Percentiles rank a stretch among this genome's conserved stretches.
These are phyloP conservation scores for Ottelia alismoides DNA, from an alignment of 106 monocot species.

Conservation along the genomic window DNA sequence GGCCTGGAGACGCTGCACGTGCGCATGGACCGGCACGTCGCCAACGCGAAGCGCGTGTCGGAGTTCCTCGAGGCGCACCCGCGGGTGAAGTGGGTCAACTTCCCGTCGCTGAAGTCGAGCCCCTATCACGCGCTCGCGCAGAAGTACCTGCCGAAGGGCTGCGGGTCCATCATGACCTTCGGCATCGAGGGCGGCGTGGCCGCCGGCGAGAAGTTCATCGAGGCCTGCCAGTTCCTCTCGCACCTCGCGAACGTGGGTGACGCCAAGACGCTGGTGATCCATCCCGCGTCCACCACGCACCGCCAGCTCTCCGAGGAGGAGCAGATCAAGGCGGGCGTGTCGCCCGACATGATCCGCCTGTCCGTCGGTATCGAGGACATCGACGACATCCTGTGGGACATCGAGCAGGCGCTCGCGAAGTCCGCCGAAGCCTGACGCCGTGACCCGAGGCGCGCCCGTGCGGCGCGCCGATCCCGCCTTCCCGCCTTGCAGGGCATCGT, in stretches of 20 bases:
- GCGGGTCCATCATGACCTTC: neutral
- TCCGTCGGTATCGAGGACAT: neutral
- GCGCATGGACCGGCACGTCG: neutral
- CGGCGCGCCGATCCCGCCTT: neutral
- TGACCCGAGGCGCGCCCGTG: neutral
- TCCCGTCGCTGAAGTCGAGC: neutral
- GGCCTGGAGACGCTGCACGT: neutral
- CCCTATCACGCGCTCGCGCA: neutral
- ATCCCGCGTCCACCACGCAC: neutral
- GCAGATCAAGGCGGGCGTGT: neutral
- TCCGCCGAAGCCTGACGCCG: neutral
- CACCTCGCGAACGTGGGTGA: neutral
- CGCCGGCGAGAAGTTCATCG: neutral
- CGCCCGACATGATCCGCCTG: neutral
- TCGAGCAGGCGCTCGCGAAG: neutral
- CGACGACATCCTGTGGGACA: neutral
- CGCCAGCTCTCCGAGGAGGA: neutral
- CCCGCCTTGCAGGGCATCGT: neutral
- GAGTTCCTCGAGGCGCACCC: neutral
- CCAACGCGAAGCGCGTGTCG: neutral
- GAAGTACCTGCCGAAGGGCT: neutral
- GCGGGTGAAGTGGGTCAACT: neutral
- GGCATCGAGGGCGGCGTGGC: neutral
- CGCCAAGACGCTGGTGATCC: neutral
- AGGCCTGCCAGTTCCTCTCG: neutral